These are phyloP conservation scores for Calvatia gigantea DNA, from an alignment of 768 basidiomycete genomes.

Conservation along the genomic window DNA sequence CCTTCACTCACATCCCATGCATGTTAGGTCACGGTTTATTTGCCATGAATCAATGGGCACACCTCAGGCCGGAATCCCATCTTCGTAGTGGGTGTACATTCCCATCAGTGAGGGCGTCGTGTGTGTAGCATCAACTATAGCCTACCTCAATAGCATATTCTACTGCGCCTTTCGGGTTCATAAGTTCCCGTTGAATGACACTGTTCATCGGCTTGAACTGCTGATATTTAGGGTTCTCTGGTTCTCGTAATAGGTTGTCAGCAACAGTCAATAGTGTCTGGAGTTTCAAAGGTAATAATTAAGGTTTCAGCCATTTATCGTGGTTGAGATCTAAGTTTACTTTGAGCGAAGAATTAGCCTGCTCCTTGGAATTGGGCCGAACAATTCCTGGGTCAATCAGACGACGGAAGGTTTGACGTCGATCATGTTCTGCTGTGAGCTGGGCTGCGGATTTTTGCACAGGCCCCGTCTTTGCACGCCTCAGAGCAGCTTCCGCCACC, in stretches of 20 bases:
- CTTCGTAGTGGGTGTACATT: conserved; percentile 29
- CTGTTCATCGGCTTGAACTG: conserved; percentile 76
- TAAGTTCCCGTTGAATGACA: conserved; percentile 59
- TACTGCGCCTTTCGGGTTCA: conserved; percentile 71
- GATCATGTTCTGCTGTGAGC: conserved; percentile 53
- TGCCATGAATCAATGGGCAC: neutral
- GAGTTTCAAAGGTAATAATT: conserved; percentile 12
- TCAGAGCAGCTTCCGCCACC: conserved; percentile 43
- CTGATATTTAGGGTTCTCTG: conserved; percentile 67
- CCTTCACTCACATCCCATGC: conserved; percentile 34
- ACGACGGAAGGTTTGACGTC: conserved; percentile 68
- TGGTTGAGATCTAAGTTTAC: conserved; percentile 33
- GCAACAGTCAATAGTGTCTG: conserved; percentile 67
- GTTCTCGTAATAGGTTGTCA: conserved; percentile 71
- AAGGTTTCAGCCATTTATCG: conserved; percentile 15
- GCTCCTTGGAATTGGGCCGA: conserved; percentile 62
- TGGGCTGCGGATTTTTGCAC: conserved; percentile 34
- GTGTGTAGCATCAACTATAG: conserved; percentile 16
- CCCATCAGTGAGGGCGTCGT: conserved; percentile 12
- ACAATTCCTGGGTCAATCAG: conserved; percentile 77
- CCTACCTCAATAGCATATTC: conserved; percentile 80
- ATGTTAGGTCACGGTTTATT: neutral
- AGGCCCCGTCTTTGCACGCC: conserved; percentile 32
- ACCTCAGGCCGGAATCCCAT: conserved; percentile 76
- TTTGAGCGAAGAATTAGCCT: conserved; percentile 60